These are phyloP conservation scores for Nepenthes gracilis DNA, from an alignment of 148 eudicot genomes.

Conservation along the genomic window DNA sequence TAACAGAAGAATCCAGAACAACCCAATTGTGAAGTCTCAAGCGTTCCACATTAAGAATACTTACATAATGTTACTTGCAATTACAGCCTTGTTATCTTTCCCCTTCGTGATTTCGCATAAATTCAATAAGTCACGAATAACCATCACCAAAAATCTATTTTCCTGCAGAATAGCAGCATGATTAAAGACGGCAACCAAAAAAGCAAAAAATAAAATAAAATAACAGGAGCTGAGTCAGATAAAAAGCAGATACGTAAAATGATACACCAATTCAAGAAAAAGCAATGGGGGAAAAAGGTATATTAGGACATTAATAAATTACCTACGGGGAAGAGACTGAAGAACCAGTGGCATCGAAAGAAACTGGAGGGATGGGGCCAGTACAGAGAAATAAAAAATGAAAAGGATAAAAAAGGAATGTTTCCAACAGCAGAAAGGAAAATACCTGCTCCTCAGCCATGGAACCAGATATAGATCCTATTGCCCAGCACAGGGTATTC, in stretches of 20 bases:
- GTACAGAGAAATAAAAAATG: neutral
- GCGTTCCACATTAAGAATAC: slow-evolving; percentile 9
- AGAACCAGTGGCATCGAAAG: neutral
- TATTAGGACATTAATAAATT: neutral
- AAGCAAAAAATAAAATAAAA: neutral
- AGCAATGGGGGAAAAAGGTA: neutral
- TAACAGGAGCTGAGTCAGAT: neutral
- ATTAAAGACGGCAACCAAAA: neutral
- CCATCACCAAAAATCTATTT: slow-evolving; percentile 97
- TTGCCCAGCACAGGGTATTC: slow-evolving; percentile 98
- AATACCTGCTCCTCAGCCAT: slow-evolving; percentile 96
- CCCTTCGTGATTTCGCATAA: slow-evolving; percentile 96
- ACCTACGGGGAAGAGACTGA: too few relatives aligned
- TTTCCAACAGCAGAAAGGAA: neutral
- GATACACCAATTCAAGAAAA: neutral
- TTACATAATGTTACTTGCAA: slow-evolving; percentile 99
- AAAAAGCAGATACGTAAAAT: neutral
- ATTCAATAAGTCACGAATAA: slow-evolving; percentile 88
- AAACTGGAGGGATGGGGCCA: neutral
- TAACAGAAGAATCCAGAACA: neutral
- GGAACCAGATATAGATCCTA: slow-evolving; percentile 98
- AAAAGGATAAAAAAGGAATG: neutral
- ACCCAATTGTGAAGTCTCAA: neutral
- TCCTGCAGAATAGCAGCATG: slow-evolving; percentile 41
- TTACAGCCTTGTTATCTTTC: slow-evolving; percentile 98